A percentile compares a stretch with the other conserved stretches of the same genome.
phyloP scores from a whole-genome alignment of 805 yeast genomes.

The Monosporozyma solicola region DNA sequence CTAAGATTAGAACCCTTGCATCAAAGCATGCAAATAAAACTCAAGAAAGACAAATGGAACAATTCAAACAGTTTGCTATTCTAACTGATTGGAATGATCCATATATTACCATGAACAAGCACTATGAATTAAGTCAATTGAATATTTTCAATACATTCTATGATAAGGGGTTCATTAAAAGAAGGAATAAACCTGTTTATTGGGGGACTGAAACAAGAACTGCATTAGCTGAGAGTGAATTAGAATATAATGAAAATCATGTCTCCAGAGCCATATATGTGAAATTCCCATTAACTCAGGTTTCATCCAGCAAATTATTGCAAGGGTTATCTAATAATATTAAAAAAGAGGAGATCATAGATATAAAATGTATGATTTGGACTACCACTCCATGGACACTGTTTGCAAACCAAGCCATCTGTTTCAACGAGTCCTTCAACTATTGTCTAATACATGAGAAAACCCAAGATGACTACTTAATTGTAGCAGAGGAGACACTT shows the following conservation, averaged over 20 bases:
- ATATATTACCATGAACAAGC: conserved; percentile 63
- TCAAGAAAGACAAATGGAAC: conserved; percentile 50
- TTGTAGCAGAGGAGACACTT: conserved; percentile 50
- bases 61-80: conserved; percentile 64
- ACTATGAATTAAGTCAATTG: conserved; percentile 70
- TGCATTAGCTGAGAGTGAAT: conserved; percentile 93
- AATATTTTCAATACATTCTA: conserved; percentile 58
- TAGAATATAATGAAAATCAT: conserved; percentile 74
- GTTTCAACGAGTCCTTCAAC: conserved; percentile 48
- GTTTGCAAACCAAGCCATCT: conserved; percentile 77
- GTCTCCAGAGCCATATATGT: conserved; percentile 59
- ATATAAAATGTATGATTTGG: conserved; percentile 59
- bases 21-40: conserved; percentile 59
- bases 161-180: conserved; percentile 55
- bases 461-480: conserved; percentile 33
- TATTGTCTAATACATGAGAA: conserved; percentile 44
- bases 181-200: conserved; percentile 91
- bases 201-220: conserved; percentile 95
- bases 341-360: background rate
- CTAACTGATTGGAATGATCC: conserved; percentile 74
- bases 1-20: conserved; percentile 60
- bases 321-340: background rate
- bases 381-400: conserved; percentile 99
- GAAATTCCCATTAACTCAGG: conserved; percentile 46
- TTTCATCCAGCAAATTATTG: conserved; percentile 9